phyloP scores from a whole-genome alignment of 495 filamentous ascomycete species.

The Evansstolkia leycettana region DNA sequence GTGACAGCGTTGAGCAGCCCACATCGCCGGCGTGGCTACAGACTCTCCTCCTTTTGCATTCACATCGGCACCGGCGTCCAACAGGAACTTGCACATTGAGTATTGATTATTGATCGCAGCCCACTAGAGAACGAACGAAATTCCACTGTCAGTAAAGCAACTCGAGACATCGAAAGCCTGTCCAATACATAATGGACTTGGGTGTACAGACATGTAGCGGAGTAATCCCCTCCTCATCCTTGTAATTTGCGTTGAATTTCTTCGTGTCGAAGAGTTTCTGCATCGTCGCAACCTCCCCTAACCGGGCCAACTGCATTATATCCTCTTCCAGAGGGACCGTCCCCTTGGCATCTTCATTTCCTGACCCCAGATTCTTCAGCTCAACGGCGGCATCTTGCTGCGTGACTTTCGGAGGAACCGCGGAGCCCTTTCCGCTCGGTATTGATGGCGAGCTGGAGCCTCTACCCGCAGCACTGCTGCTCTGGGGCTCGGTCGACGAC shows the following conservation, averaged over 20 bases:
- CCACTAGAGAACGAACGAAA: constrained; percentile 50
- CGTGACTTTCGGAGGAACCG: constrained; percentile 45
- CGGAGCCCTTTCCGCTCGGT: constrained; percentile 42
- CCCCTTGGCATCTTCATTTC: constrained; percentile 19
- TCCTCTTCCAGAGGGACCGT: constrained; percentile 59
- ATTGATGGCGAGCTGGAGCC: constrained; percentile 17
- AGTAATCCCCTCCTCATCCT: constrained; percentile 85
- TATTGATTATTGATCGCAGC: constrained; percentile 99
- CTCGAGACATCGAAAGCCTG: no score
- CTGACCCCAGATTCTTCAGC: constrained; percentile 49
- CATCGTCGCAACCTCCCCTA: constrained; percentile 78
- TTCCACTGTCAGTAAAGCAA: constrained; percentile 2
- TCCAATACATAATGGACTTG: no score
- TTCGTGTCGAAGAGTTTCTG: constrained; percentile 76
- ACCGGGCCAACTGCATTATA: constrained; percentile 87
- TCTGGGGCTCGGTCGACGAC: constrained; percentile 15
- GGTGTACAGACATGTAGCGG: constrained; percentile 70
- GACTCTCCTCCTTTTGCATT: constrained; percentile 94
- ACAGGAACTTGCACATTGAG: constrained; percentile 86
- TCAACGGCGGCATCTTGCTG: constrained; percentile 47
- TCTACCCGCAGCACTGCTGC: constrained; percentile 13
- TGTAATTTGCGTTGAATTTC: constrained; percentile 67
- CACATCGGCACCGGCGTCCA: constrained; percentile 80
- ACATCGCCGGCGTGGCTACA: constrained; percentile 84
- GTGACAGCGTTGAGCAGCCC: constrained; percentile 89